Evolutionary conservation across 495 filamentous ascomycete genomes (phyloP), one percentile per base, ranked within the genome.

Genomic region (Penicillium antarcticum): DNA sequence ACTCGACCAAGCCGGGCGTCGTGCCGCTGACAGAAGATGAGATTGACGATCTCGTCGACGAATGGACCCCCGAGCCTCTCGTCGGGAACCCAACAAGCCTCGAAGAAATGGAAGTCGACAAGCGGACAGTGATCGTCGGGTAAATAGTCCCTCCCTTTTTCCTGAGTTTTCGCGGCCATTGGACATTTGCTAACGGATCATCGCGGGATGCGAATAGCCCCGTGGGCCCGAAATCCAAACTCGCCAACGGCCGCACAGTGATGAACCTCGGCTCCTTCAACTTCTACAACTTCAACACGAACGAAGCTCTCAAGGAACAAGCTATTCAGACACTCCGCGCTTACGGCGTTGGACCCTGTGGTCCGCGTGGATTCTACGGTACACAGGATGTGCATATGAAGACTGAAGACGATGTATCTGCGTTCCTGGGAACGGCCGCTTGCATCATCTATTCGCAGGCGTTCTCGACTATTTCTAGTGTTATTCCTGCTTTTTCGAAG

Each of bases 341-440:
- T 51, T 97, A 99, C 60, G 94, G 94, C 36, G 95, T 97, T 32
- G 94, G 94, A 17, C 91, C 94, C 44, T 99, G 94, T 69, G 91
- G 92, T 31, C 94, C 94, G 2, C 92, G 94, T 12, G 90, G 92
- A 32, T 99, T 99, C 73, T 99, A 99, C 73, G 94, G 91, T 45
- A 97, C 89, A 19, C 95, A 99, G 65, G 94, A 99, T 72, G 91
- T 99, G 16, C 95, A 99, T 69, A 91, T 97, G 83, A 90, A 92
- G 74, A 89, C 88, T 2, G 95, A 99, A 68, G 86, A 88, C 35
- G 92, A 99, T 68, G 91, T 99, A 64, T 90, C 94, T 3, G 78
- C 85, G 17, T 94, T 88, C 68, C 69, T 99, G 12, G 94, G 94
- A 8, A 86, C 87, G 14, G 81, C 90, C 31, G 85, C 85, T 31